These are phyloP conservation scores for Phaeoacremonium minimum DNA, from an alignment of 2,329 filamentous ascomycete genomes.

Conservation along the genomic window DNA sequence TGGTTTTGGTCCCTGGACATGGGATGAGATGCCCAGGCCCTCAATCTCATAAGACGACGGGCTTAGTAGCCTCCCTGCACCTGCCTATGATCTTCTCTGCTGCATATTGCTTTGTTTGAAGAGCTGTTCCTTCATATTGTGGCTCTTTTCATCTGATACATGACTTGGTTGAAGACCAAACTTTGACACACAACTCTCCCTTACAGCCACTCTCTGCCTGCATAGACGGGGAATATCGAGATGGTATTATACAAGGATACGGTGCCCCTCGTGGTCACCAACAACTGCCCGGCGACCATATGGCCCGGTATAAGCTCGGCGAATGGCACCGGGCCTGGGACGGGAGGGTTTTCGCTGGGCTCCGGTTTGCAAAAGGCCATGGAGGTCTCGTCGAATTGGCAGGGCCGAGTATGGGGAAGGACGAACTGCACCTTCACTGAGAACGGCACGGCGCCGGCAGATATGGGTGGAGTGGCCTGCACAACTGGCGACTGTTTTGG, in stretches of 20 bases:
- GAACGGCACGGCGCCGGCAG: slow-evolving; percentile 50
- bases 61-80: too few relatives aligned
- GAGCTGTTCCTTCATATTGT: too few relatives aligned
- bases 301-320: slow-evolving; percentile 76
- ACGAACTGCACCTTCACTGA: slow-evolving; percentile 77
- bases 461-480: slow-evolving; percentile 54
- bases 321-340: slow-evolving; percentile 61
- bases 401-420: slow-evolving; percentile 76
- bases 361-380: slow-evolving; percentile 55
- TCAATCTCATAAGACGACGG: too few relatives aligned
- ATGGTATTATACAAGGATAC: slow-evolving; percentile 16
- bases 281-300: slow-evolving; percentile 66
- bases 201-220: too few relatives aligned
- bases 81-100: too few relatives aligned
- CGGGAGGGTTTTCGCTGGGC: slow-evolving; percentile 64
- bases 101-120: too few relatives aligned
- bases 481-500: slow-evolving; percentile 73
- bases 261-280: slow-evolving; percentile 64
- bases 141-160: too few relatives aligned
- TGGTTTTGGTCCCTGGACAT: too few relatives aligned
- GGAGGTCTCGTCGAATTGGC: slow-evolving; percentile 70
- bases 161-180: not conserved
- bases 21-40: too few relatives aligned
- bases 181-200: too few relatives aligned
- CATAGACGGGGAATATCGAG: too few relatives aligned